These are phyloP conservation scores for Heracleum sosnowskyi DNA, from an alignment of 129 eudicot species.

Conservation along the genomic window DNA sequence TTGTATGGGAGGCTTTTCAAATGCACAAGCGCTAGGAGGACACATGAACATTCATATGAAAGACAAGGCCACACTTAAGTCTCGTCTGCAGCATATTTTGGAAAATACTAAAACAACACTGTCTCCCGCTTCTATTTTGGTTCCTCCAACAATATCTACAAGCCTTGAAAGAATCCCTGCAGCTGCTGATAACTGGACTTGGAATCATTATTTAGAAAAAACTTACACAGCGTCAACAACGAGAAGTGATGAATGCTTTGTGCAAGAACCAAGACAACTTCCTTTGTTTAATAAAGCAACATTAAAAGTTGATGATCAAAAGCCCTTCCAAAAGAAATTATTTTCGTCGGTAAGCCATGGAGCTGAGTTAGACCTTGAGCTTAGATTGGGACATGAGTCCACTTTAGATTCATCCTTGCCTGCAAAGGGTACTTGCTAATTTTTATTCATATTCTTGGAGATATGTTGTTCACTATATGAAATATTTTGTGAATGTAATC, in stretches of 20 bases:
- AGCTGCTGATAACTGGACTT: background rate
- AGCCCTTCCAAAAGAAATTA: too few relatives aligned
- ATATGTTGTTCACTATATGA: too few relatives aligned
- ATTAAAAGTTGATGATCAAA: background rate
- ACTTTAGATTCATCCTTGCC: background rate
- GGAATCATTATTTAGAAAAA: background rate
- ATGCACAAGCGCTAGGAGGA: constrained; percentile 26
- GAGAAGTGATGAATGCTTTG: background rate
- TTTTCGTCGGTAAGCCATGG: background rate
- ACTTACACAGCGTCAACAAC: background rate
- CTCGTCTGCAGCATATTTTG: background rate
- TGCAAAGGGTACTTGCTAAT: too few relatives aligned
- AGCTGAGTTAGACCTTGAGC: constrained; percentile 23
- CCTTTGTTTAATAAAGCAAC: constrained; percentile 9
- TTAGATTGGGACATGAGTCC: constrained; percentile 22
- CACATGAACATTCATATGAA: constrained; percentile 30
- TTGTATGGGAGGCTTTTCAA: constrained; percentile 21
- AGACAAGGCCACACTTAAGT: constrained; percentile 19
- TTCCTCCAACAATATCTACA: background rate
- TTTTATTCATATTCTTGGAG: too few relatives aligned
- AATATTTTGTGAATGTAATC: too few relatives aligned
- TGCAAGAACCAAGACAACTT: constrained; percentile 4
- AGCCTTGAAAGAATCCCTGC: background rate
- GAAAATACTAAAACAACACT: background rate
- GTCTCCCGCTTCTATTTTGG: background rate